Evolutionary conservation across 805 yeast species (phyloP), one percentile per base, ranked within the genome.

Genomic region (Saccharomycopsis capsularis): DNA sequence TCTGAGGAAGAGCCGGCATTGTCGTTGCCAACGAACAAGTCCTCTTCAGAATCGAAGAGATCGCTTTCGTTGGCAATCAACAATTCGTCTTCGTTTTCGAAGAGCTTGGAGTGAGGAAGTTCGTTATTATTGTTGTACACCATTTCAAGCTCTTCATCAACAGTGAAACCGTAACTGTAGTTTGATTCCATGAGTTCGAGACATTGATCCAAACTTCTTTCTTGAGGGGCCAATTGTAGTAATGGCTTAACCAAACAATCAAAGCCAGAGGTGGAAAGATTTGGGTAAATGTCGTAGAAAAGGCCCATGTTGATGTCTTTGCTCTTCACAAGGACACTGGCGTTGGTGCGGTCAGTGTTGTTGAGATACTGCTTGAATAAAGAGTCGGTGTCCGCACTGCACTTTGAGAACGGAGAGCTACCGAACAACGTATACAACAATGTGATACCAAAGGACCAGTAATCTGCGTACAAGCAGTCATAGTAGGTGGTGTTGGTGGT

Each of bases 401-500:
- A 80, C 37, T 63, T 54, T 56, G 76, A 79, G 69, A 88, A 89
- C 3, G 96, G 96, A 62, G 85, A 82, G 57, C 82, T 77, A 41
- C 90, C 95, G 66, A 89, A 89, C 32, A 88, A 75, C 42, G 84
- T 70, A 53, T 89, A 88, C 52, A 89, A 66, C 53, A 89, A 67
- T 32, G 90, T 84, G 48, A 89, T 78, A 18, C 96, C 97, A 36
- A 85, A 64, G 0, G 95, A 81, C 97, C 97, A 89, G 51, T 85
- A 73, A 65, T 89, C 96, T 37, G 88, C 83, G 60, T 78, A 76
- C 44, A 80, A 78, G 0, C 95, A 82, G 60, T 84, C 82, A 62
- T 89, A 89, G 41, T 46, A 42, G 32, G 44, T 27, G 44, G 71
- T 71, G 40, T 74, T 58, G 58, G 45, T 5, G 4, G 43, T 41